Evolutionary conservation across 176 grass and related monocot genomes (phyloP).

Genomic region (Luzula sylvatica): DNA sequence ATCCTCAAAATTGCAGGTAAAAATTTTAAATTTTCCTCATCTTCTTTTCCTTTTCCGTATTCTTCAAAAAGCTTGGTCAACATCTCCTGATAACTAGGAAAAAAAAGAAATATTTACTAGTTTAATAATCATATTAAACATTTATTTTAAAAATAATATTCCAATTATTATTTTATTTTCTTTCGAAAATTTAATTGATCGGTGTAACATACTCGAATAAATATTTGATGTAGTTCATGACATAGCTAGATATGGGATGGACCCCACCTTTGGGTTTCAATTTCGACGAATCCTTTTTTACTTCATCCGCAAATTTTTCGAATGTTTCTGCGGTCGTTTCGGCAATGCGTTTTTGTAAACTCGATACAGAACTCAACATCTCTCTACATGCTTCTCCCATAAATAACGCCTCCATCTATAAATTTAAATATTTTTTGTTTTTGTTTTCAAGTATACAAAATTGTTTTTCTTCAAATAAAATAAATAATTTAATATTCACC

Average conservation of each 20-base stretch:
- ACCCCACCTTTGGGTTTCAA: conserved; percentile 41
- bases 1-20: conserved; percentile 24
- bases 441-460: background rate
- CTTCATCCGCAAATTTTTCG: conserved; percentile 32
- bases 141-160: too few species aligned
- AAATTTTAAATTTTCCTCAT: conserved; percentile 29
- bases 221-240: conserved; percentile 48
- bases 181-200: too few species aligned
- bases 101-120: background rate
- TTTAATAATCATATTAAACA: background rate
- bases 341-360: conserved; percentile 34
- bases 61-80: conserved; percentile 40
- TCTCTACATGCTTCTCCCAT: conserved; percentile 24
- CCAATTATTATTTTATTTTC: too few species aligned
- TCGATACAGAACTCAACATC: conserved; percentile 25
- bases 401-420: conserved; percentile 55
- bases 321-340: conserved; percentile 27
- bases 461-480: too few species aligned
- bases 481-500: conserved; percentile 18
- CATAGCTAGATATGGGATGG: conserved; percentile 50
- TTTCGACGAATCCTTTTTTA: conserved; percentile 38
- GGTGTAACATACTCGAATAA: conserved; percentile 64
- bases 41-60: conserved; percentile 19
- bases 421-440: background rate
- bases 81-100: conserved; percentile 39